Evolutionary conservation across 2,329 filamentous ascomycete genomes (phyloP).

Genomic region (Berkeleyomyces basicola): DNA sequence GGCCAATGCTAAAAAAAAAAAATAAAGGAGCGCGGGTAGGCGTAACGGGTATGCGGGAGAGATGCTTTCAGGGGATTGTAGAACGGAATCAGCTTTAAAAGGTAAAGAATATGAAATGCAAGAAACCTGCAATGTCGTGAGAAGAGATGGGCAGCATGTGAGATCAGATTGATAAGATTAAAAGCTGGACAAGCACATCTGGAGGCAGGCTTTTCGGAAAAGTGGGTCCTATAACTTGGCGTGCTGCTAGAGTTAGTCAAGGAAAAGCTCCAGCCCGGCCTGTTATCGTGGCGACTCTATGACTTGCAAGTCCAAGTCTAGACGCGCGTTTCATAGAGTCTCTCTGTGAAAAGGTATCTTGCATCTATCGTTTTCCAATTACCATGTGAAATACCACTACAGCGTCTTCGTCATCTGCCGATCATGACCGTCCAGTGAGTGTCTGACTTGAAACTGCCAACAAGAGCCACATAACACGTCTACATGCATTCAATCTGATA

Average conservation of each 20-base stretch:
- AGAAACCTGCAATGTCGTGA: constrained; percentile 3
- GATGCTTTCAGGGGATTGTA: background rate
- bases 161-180: constrained; percentile 34
- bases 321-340: background rate
- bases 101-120: background rate
- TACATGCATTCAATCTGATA: background rate
- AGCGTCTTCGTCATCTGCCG: too few species aligned
- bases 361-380: too few species aligned
- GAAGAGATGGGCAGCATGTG: background rate
- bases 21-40: background rate
- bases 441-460: background rate
- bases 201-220: background rate
- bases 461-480: background rate
- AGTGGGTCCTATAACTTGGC: background rate
- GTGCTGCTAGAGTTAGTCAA: background rate
- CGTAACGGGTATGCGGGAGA: too few species aligned
- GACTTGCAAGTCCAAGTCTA: background rate
- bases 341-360: too few species aligned
- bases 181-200: background rate
- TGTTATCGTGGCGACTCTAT: background rate
- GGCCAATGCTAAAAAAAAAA: background rate
- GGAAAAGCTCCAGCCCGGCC: background rate
- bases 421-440: too few species aligned
- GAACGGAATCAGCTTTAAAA: background rate
- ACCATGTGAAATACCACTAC: too few species aligned